Conservation (phyloP, 805 yeast genomes). For the Metschnikowia orientalis region DNA sequence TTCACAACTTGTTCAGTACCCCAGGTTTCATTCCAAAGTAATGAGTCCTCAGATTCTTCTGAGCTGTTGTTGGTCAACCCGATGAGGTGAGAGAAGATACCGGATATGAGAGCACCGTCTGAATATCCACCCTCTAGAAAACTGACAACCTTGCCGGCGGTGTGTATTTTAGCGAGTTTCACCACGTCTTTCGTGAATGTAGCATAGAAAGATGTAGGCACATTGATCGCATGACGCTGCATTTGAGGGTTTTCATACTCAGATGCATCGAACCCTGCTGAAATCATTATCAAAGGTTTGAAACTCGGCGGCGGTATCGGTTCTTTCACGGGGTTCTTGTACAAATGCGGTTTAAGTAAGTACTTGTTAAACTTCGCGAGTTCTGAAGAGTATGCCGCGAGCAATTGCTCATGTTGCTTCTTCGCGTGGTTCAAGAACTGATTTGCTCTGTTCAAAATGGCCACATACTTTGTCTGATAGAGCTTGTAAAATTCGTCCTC, state of each 20-base stretch:
- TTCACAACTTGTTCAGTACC: slow-evolving; percentile 57
- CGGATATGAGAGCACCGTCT: slow-evolving; percentile 74
- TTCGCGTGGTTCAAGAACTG: slow-evolving; percentile 54
- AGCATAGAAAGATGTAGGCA: slow-evolving; percentile 76
- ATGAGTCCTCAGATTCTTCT: slow-evolving; percentile 21
- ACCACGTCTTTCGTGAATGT: slow-evolving; percentile 69
- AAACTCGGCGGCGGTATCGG: slow-evolving; percentile 36
- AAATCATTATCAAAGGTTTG: slow-evolving; percentile 57
- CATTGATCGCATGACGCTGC: slow-evolving; percentile 80
- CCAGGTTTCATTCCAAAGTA: slow-evolving; percentile 61
- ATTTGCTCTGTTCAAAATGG: slow-evolving; percentile 60
- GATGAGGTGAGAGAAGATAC: slow-evolving; percentile 71
- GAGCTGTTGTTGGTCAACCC: slow-evolving; percentile 53
- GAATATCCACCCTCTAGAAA: slow-evolving; percentile 84
- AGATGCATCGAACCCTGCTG: slow-evolving; percentile 87
- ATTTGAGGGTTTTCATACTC: slow-evolving; percentile 77
- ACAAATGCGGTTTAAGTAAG: slow-evolving; percentile 28
- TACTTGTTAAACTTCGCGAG: slow-evolving; percentile 30
- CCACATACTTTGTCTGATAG: slow-evolving; percentile 58
- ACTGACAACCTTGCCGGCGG: slow-evolving; percentile 60
- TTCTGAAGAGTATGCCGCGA: slow-evolving; percentile 24
- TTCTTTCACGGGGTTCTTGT: slow-evolving; percentile 23
- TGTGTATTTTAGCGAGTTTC: slow-evolving; percentile 58
- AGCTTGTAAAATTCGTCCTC: slow-evolving; percentile 62
- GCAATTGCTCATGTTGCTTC: slow-evolving; percentile 37